Percentiles rank a stretch among this genome's conserved stretches.
phyloP scores from a whole-genome alignment of 768 basidiomycete genomes.

The Coprinopsis marcescibilis region DNA sequence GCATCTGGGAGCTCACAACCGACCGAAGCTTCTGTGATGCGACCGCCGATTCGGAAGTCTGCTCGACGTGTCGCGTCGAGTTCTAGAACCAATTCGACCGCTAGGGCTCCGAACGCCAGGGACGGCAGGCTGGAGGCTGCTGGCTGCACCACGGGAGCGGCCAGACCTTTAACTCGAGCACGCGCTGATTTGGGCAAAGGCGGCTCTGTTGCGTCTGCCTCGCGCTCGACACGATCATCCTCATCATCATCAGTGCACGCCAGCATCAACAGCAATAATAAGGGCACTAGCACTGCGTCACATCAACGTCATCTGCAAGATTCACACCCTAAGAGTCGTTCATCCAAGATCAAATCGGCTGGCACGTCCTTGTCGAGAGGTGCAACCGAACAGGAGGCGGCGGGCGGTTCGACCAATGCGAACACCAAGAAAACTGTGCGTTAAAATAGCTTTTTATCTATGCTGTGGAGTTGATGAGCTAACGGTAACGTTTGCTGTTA shows the following conservation, averaged over 20 bases:
- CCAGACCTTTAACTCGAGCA: slow-evolving; percentile 2
- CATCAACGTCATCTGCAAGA: background rate
- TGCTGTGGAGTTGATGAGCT: background rate
- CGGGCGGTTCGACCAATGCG: background rate
- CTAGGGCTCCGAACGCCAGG: background rate
- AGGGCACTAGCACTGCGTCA: background rate
- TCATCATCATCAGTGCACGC: too few relatives aligned
- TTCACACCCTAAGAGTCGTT: background rate
- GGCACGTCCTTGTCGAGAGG: background rate
- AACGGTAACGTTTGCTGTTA: background rate
- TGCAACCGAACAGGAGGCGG: background rate
- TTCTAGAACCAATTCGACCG: background rate
- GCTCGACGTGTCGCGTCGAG: slow-evolving; percentile 19
- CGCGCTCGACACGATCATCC: background rate
- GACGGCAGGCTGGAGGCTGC: background rate
- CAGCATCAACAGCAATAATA: too few relatives aligned
- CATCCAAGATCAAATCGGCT: slow-evolving; percentile 3
- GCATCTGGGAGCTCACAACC: slow-evolving; percentile 6
- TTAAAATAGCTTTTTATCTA: background rate
- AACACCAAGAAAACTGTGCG: background rate
- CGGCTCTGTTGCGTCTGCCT: background rate
- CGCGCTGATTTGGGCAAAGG: background rate
- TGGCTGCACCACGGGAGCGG: background rate
- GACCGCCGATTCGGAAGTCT: slow-evolving; percentile 20
- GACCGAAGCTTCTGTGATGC: background rate